A percentile compares a stretch with the other conserved stretches of the same genome.
Evolutionary conservation across 176 grass and related monocot species (phyloP).

Genomic region (Hordeum marinum): DNA sequence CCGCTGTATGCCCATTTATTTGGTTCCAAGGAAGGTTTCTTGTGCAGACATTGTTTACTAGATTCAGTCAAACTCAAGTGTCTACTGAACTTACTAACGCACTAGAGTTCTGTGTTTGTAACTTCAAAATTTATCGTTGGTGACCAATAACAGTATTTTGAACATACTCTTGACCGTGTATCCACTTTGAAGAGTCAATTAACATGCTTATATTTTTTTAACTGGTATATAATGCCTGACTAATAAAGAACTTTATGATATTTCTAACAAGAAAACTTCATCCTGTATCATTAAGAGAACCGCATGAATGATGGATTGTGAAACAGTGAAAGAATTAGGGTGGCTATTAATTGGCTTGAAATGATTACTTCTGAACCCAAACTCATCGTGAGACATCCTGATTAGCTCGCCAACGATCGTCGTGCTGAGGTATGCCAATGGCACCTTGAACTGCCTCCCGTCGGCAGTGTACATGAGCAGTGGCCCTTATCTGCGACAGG

Average conservation of each 20-base stretch:
- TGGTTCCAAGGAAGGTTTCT: background rate
- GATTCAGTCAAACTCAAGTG: slow-evolving; percentile 6
- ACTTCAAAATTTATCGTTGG: background rate
- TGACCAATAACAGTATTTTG: background rate
- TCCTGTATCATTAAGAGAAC: background rate
- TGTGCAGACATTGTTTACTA: slow-evolving; percentile 1
- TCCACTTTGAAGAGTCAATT: background rate
- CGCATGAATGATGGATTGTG: background rate
- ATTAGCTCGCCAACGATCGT: no score
- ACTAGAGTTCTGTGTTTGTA: background rate
- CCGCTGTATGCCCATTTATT: no score
- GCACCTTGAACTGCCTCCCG: no score
- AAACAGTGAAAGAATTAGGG: background rate
- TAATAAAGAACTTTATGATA: background rate
- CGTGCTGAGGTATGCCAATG: no score
- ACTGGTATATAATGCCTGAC: background rate
- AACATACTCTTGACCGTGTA: background rate
- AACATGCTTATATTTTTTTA: background rate
- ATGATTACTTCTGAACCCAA: no score
- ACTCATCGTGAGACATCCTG: no score
- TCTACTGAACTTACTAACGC: background rate
- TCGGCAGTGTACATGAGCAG: no score
- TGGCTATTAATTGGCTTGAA: background rate
- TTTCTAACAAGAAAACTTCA: background rate
- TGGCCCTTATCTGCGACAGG: no score